Evolutionary conservation across 176 grass and related monocot species (phyloP).

Genomic region (Cenchrus purpureus): DNA sequence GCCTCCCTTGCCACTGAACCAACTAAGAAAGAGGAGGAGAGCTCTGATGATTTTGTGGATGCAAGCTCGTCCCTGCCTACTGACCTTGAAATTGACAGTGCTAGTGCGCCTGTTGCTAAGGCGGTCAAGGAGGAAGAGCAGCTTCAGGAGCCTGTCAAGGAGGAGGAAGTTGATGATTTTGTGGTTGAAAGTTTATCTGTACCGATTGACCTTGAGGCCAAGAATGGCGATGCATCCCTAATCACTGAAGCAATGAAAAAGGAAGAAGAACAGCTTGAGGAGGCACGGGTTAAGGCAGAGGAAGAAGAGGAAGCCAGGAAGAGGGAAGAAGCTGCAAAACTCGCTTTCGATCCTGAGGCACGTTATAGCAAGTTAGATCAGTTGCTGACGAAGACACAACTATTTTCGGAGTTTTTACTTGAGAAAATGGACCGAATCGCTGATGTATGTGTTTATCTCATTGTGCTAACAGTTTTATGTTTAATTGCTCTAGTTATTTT

Average conservation of each 20-base stretch:
- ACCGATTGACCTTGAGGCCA: conserved; percentile 67
- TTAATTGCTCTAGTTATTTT: conserved; percentile 11
- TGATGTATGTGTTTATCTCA: conserved; percentile 43
- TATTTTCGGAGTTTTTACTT: conserved; percentile 87
- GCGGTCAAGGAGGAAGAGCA: conserved; percentile 36
- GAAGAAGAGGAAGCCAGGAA: conserved; percentile 56
- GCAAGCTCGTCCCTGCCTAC: conserved; percentile 34
- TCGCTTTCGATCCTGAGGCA: conserved; percentile 52
- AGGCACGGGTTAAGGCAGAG: conserved; percentile 50
- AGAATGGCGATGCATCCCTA: conserved; percentile 72
- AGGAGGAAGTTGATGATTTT: conserved; percentile 16
- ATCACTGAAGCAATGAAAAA: conserved; percentile 72
- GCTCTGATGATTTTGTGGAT: conserved; percentile 33
- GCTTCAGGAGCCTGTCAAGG: conserved; percentile 26
- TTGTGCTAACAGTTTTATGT: neutral
- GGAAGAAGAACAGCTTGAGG: conserved; percentile 73
- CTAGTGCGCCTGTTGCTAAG: neutral
- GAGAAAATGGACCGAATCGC: conserved; percentile 97
- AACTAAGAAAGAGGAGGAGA: conserved; percentile 30
- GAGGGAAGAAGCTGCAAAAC: conserved; percentile 44
- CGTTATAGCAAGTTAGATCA: conserved; percentile 87
- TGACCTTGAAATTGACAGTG: conserved; percentile 18
- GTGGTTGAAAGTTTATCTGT: conserved; percentile 27
- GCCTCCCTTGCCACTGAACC: neutral
- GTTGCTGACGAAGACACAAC: conserved; percentile 83